These are phyloP conservation scores for Tricholoma matsutake DNA, from an alignment of 768 basidiomycete species.

Conservation along the genomic window DNA sequence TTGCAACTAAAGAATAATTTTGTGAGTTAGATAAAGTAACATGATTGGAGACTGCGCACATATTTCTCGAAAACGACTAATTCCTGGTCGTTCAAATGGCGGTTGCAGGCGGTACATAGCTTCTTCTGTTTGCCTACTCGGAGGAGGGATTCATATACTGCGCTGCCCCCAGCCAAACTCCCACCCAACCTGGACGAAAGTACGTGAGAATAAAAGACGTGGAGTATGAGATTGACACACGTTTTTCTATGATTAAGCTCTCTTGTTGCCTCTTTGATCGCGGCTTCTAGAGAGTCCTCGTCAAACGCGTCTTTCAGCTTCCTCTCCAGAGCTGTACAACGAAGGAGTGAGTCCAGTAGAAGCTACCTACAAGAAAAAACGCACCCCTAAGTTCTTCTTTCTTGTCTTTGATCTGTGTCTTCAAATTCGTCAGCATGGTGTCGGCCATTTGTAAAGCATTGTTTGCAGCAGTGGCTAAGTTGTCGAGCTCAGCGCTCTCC, in stretches of 20 bases:
- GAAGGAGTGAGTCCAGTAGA: background rate
- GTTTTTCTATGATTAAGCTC: slow-evolving; percentile 44
- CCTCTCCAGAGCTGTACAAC: slow-evolving; percentile 45
- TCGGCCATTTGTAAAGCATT: slow-evolving; percentile 63
- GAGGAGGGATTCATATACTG: slow-evolving; percentile 55
- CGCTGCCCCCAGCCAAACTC: slow-evolving; percentile 27
- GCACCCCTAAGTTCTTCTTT: slow-evolving; percentile 60
- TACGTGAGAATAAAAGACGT: background rate
- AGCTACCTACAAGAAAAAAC: background rate
- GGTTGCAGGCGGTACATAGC: slow-evolving; percentile 74
- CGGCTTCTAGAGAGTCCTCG: slow-evolving; percentile 39
- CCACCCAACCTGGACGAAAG: slow-evolving; percentile 23
- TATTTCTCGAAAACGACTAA: slow-evolving; percentile 64
- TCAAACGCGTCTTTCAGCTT: slow-evolving; percentile 36
- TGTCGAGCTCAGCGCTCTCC: slow-evolving; percentile 49
- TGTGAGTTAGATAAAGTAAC: background rate
- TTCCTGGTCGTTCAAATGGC: slow-evolving; percentile 54
- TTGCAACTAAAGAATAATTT: slow-evolving; percentile 45
- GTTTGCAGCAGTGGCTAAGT: slow-evolving; percentile 44
- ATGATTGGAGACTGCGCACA: slow-evolving; percentile 45
- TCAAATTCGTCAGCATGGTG: slow-evolving; percentile 55
- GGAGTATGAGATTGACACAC: slow-evolving; percentile 28
- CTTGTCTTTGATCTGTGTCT: slow-evolving; percentile 59
- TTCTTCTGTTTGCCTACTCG: slow-evolving; percentile 58
- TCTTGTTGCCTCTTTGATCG: slow-evolving; percentile 41